Conservation (phyloP, 208 protist species). For the Strigomonas culicis region DNA sequence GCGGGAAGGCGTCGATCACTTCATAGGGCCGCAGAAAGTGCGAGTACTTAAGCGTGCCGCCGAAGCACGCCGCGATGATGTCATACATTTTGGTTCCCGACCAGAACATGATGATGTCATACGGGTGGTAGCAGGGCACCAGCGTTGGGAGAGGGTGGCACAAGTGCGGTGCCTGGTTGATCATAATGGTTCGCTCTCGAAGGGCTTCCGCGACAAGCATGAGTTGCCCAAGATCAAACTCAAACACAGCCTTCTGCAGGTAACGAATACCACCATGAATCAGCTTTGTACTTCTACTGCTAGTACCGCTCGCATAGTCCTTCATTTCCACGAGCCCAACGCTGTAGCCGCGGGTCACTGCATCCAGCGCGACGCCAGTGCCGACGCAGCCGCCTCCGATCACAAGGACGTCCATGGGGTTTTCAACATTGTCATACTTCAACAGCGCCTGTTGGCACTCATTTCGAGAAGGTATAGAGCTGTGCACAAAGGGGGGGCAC, state of each 20-base stretch:
- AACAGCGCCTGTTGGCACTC: constrained; percentile 51
- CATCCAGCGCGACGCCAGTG: constrained; percentile 91
- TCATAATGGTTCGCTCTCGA: constrained; percentile 90
- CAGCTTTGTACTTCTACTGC: constrained; percentile 95
- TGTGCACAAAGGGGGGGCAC: constrained; percentile 35
- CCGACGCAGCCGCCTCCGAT: constrained; percentile 96
- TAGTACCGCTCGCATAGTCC: constrained; percentile 95
- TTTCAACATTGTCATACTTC: constrained; percentile 34
- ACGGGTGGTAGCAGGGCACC: constrained; percentile 89
- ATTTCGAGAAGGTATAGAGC: constrained; percentile 43
- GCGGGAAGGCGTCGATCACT: constrained; percentile 76
- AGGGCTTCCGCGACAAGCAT: constrained; percentile 91
- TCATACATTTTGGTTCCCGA: constrained; percentile 90
- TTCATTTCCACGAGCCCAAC: constrained; percentile 93
- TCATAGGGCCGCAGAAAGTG: constrained; percentile 79
- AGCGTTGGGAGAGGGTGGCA: constrained; percentile 89
- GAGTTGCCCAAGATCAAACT: constrained; percentile 82
- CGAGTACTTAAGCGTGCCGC: constrained; percentile 77
- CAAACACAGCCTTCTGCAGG: constrained; percentile 88
- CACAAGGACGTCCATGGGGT: constrained; percentile 92
- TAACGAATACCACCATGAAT: constrained; percentile 98
- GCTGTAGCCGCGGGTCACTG: constrained; percentile 87
- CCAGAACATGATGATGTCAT: constrained; percentile 84
- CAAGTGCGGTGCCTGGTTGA: constrained; percentile 93
- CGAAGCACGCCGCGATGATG: constrained; percentile 70